Percentiles rank a stretch among this genome's conserved stretches.
Conservation (phyloP, 1,284 basidiomycete genomes). For the Cutaneotrichosporon sp. region DNA sequence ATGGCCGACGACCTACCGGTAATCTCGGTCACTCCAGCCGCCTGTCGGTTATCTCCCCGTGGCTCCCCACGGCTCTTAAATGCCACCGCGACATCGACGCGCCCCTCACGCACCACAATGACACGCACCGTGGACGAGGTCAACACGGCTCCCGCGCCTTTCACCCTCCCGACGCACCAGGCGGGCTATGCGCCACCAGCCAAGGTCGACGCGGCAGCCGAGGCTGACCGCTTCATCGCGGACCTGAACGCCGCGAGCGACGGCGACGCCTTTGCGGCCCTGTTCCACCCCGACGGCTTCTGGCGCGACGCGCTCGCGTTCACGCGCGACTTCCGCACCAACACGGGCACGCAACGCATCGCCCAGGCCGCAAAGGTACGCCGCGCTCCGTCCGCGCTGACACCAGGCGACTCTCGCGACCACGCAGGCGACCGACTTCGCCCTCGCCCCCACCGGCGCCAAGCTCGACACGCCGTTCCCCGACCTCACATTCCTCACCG, state of each 20-base stretch:
- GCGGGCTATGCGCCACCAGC: background rate
- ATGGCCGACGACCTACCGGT: background rate
- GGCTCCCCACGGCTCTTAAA: background rate
- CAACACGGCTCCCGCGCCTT: background rate
- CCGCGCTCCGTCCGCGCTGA: background rate
- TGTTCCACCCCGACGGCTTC: constrained; percentile 13
- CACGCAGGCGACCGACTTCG: background rate
- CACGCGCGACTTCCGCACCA: constrained; percentile 39
- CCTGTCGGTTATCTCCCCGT: background rate
- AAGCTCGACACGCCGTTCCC: constrained; percentile 6
- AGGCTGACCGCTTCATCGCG: background rate
- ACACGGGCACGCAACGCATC: constrained; percentile 30
- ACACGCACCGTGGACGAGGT: background rate
- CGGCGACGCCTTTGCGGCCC: background rate
- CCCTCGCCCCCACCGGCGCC: background rate
- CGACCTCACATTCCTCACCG: constrained; percentile 2
- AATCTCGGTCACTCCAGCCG: background rate
- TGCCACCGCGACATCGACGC: too few relatives aligned
- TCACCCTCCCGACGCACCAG: constrained; percentile 2
- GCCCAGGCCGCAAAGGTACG: constrained; percentile 29
- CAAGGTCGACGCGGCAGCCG: background rate
- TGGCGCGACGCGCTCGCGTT: constrained; percentile 30
- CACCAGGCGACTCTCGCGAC: background rate
- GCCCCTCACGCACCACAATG: background rate
- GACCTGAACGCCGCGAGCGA: background rate